Conservation (phyloP, 2,329 filamentous ascomycete genomes). For the Phialemonium atrogriseum region DNA sequence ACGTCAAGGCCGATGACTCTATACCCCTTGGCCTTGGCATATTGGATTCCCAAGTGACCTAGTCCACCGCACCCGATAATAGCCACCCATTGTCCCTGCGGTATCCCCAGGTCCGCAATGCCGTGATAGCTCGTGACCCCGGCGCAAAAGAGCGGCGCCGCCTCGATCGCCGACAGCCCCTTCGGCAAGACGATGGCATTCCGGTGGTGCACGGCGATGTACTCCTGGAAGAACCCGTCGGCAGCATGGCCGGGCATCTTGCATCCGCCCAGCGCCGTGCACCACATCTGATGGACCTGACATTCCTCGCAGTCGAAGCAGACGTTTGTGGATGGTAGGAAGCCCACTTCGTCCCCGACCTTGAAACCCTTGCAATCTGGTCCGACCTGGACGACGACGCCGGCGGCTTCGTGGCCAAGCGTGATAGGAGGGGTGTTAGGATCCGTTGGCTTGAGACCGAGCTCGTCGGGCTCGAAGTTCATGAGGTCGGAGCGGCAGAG, state of each 20-base stretch:
- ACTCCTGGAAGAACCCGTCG: conserved; percentile 19
- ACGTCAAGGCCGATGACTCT: conserved; percentile 17
- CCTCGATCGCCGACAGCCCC: conserved; percentile 10
- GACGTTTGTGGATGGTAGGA: conserved; percentile 12
- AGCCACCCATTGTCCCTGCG: conserved; percentile 14
- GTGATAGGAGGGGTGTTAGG: conserved; percentile 8
- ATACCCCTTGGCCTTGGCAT: conserved; percentile 13
- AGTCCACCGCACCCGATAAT: conserved; percentile 18
- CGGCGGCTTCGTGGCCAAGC: conserved; percentile 58
- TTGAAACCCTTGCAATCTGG: conserved; percentile 45
- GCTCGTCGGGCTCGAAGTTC: conserved; percentile 3
- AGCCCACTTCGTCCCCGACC: conserved; percentile 49
- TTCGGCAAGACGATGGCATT: conserved; percentile 17
- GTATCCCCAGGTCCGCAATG: conserved; percentile 9
- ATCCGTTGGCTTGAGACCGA: not conserved
- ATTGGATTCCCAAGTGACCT: conserved; percentile 13
- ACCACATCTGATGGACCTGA: conserved; percentile 14
- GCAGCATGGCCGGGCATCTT: conserved; percentile 15
- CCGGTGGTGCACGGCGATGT: conserved; percentile 15
- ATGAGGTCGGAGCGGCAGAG: conserved; percentile 3
- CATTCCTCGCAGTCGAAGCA: conserved; percentile 17
- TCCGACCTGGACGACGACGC: conserved; percentile 49
- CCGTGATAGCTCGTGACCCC: conserved; percentile 18
- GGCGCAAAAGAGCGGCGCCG: conserved; percentile 20
- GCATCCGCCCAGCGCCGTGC: conserved; percentile 11